phyloP scores from a whole-genome alignment of 306 rosid genomes.

The Cicer pinnatifidum region DNA sequence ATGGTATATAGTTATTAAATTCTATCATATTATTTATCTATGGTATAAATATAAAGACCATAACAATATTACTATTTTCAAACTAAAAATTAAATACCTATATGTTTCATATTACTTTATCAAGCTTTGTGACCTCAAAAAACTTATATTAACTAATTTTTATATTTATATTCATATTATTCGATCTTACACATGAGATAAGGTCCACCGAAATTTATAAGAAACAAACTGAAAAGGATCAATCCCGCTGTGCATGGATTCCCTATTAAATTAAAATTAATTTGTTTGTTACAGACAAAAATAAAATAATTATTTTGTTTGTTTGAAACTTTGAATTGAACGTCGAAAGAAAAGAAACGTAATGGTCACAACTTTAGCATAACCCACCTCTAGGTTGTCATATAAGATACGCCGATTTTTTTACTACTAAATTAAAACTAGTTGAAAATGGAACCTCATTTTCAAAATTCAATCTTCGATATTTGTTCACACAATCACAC shows the following conservation, averaged over 20 bases:
- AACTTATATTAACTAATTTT: not conserved
- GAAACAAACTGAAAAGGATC: not conserved
- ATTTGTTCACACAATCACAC: not conserved
- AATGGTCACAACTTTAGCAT: not conserved
- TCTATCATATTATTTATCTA: too few species aligned
- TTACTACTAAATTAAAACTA: not conserved
- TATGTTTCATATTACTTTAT: too few species aligned
- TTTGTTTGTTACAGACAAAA: too few species aligned
- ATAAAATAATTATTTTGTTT: not conserved
- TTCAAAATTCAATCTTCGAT: not conserved
- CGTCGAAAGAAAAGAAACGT: not conserved
- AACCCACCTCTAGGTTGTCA: constrained; percentile 29
- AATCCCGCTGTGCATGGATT: not conserved
- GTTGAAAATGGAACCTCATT: constrained; percentile 2
- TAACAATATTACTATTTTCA: too few species aligned
- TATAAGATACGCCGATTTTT: constrained; percentile 23
- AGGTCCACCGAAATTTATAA: not conserved
- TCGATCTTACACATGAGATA: too few species aligned
- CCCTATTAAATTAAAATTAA: too few species aligned
- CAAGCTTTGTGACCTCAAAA: not conserved
- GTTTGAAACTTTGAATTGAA: not conserved
- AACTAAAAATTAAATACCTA: too few species aligned
- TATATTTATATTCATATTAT: too few species aligned
- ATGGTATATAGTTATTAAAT: too few species aligned
- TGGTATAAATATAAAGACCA: not conserved